Conservation (phyloP, 495 filamentous ascomycete species). For the Penicillium mononematosum region DNA sequence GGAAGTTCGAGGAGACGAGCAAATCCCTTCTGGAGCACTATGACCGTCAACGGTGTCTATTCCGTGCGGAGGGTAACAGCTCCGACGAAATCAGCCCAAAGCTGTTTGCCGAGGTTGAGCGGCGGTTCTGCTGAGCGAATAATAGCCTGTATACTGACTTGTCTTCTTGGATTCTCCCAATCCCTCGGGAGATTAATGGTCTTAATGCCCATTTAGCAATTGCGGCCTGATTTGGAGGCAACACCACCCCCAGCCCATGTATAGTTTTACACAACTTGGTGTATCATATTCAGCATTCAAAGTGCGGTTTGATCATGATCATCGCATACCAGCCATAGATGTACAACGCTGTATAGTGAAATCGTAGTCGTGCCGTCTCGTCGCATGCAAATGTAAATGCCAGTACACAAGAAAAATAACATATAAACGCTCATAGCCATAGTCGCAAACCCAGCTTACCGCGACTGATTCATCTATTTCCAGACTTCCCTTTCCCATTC, state of each 20-base stretch:
- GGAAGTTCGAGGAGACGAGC: conserved; percentile 84
- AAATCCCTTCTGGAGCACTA: conserved; percentile 85
- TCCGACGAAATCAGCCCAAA: conserved; percentile 93
- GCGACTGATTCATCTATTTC: conserved; percentile 20
- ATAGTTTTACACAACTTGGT: conserved; percentile 19
- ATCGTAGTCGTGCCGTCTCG: conserved; percentile 14
- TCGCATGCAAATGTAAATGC: conserved; percentile 15
- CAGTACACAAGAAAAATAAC: background rate
- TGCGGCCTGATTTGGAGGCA: background rate
- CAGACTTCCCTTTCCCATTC: conserved; percentile 38
- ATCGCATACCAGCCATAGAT: conserved; percentile 1
- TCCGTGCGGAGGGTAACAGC: conserved; percentile 80
- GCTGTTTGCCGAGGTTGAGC: conserved; percentile 75
- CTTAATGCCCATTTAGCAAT: conserved; percentile 18
- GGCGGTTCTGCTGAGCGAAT: conserved; percentile 58
- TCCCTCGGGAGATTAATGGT: background rate
- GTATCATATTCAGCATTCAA: conserved; percentile 19
- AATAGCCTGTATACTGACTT: conserved; percentile 22
- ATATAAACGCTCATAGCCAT: conserved; percentile 2
- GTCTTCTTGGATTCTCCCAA: conserved; percentile 3
- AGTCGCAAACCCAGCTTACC: conserved; percentile 2
- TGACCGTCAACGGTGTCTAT: conserved; percentile 77
- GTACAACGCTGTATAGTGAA: background rate
- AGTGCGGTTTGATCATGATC: background rate
- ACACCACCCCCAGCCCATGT: conserved; percentile 9